A percentile compares a stretch with the other conserved stretches of the same genome.
Evolutionary conservation across 352 stramenopile species (phyloP).

Genomic region (Phytopythium ostracodes): DNA sequence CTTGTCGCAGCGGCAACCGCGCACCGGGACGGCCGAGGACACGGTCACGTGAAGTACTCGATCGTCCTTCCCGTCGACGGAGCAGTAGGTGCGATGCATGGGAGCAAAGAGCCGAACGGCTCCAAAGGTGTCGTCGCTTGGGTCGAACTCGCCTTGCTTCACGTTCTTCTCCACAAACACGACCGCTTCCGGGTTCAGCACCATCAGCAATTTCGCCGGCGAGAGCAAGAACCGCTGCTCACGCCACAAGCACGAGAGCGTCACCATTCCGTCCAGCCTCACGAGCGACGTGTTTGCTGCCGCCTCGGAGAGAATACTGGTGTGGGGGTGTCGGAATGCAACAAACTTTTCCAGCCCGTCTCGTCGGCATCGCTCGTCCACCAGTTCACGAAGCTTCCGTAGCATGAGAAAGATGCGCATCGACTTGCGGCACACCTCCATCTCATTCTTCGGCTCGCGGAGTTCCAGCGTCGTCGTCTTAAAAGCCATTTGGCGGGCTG

Average conservation of each 20-base stretch:
- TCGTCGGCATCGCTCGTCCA: constrained; percentile 37
- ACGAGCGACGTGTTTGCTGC: constrained; percentile 19
- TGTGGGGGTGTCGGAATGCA: constrained; percentile 55
- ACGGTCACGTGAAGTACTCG: constrained; percentile 68
- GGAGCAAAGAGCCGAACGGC: constrained; percentile 64
- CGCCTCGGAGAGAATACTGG: constrained; percentile 32
- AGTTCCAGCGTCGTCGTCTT: constrained; percentile 33
- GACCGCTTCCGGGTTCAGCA: constrained; percentile 73
- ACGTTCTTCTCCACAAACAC: constrained; percentile 51
- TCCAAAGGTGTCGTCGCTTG: constrained; percentile 27
- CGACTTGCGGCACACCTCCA: constrained; percentile 66
- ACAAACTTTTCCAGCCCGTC: constrained; percentile 57
- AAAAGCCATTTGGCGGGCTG: constrained; percentile 7
- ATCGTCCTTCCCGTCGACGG: constrained; percentile 63
- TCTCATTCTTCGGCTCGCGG: constrained; percentile 54
- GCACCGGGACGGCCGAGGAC: constrained; percentile 46
- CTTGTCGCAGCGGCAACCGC: constrained; percentile 54
- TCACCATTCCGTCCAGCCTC: constrained; percentile 64
- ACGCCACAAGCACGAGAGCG: constrained; percentile 65
- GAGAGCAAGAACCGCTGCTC: constrained; percentile 71
- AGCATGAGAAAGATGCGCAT: constrained; percentile 69
- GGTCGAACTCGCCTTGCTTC: constrained; percentile 1
- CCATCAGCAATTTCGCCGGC: constrained; percentile 54
- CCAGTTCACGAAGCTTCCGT: constrained; percentile 42
- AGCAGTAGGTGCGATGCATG: constrained; percentile 70